Percentiles rank a stretch among this genome's conserved stretches.
Evolutionary conservation across 257 asterid species (phyloP).

Genomic region (Petunia secreta): DNA sequence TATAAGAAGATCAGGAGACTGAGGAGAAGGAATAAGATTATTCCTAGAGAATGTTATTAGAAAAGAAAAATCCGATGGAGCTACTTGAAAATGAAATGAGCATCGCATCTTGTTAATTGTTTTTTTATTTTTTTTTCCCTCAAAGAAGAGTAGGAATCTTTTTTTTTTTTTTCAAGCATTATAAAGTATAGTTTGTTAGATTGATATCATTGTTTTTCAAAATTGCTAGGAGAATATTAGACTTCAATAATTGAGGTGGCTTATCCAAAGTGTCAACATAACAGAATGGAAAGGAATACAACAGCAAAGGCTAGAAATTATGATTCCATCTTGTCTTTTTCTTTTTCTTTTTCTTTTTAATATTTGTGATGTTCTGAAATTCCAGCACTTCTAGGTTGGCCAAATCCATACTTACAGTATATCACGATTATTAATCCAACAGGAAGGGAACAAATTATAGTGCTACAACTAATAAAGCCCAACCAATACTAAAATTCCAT

Average conservation of each 20-base stretch:
- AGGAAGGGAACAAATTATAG: neutral
- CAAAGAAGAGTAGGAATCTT: neutral
- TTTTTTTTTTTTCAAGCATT: neutral
- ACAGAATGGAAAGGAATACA: constrained; percentile 32
- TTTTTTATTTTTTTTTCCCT: neutral
- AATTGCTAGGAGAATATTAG: constrained; percentile 31
- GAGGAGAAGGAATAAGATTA: neutral
- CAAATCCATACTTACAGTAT: neutral
- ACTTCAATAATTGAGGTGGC: constrained; percentile 46
- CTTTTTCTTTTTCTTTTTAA: neutral
- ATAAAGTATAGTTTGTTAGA: neutral
- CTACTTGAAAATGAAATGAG: neutral
- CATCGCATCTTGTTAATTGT: neutral
- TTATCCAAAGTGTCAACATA: constrained; percentile 43
- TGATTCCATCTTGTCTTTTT: constrained; percentile 29
- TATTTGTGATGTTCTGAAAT: neutral
- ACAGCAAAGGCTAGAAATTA: constrained; percentile 28
- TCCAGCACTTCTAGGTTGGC: constrained; percentile 1
- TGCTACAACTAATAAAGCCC: neutral
- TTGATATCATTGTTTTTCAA: constrained; percentile 26
- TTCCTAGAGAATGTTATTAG: neutral
- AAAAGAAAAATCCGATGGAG: neutral
- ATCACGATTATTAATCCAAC: constrained; percentile 2
- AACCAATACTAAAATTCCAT: neutral
- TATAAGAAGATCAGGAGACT: neutral